Percentiles rank a stretch among this genome's conserved stretches.
Conservation (phyloP, 1,284 basidiomycete genomes). For the Porogramme epimiltina region DNA sequence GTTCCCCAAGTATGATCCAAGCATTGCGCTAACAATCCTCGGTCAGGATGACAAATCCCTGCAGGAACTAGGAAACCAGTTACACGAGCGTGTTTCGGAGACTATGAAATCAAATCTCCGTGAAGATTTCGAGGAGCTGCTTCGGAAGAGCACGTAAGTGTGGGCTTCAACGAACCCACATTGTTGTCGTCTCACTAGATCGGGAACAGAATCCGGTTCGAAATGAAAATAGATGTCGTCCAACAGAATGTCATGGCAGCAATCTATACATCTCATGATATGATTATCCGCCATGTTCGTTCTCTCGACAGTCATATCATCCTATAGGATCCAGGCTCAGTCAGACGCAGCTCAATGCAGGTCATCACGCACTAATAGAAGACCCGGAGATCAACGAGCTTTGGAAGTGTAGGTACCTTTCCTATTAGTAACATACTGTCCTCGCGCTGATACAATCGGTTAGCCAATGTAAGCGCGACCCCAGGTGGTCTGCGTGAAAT, state of each 20-base stretch:
- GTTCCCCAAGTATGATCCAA: background rate
- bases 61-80: background rate
- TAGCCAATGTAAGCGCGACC: background rate
- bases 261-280: no score
- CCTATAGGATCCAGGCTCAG: no score
- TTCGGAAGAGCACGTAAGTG: background rate
- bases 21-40: background rate
- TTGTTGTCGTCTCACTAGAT: no score
- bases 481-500: background rate
- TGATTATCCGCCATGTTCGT: no score
- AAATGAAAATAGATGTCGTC: no score
- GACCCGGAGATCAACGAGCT: background rate
- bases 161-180: no score
- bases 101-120: background rate
- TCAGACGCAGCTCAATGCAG: no score
- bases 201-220: no score
- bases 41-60: background rate
- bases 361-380: constrained; percentile 1
- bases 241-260: no score
- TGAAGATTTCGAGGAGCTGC: background rate
- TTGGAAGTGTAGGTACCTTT: constrained; percentile 1
- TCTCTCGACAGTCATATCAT: no score
- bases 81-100: background rate
- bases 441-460: no score
- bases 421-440: no score